Evolutionary conservation across 2,329 filamentous ascomycete species (phyloP).

Genomic region (Phyllosticta citriasiana): DNA sequence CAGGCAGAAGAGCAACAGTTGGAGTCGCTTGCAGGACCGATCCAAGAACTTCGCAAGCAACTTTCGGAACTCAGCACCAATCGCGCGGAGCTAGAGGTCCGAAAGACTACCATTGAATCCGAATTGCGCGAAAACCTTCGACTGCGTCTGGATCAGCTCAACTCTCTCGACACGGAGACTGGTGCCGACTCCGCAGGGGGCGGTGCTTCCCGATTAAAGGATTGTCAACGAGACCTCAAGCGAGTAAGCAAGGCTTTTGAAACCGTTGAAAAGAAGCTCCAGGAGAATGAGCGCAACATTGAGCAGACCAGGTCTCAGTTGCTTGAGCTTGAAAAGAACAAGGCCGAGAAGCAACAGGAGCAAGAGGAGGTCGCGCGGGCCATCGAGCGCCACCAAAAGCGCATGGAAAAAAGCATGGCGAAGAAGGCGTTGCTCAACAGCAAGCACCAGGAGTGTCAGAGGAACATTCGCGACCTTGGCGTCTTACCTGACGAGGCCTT

Average conservation of each 20-base stretch:
- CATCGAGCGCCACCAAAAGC: conserved; percentile 79
- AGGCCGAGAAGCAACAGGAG: conserved; percentile 55
- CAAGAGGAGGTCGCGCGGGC: conserved; percentile 65
- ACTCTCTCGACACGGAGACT: conserved; percentile 62
- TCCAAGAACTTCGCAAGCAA: conserved; percentile 66
- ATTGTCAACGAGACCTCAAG: conserved; percentile 71
- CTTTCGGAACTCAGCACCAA: conserved; percentile 64
- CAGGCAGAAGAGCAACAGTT: conserved; percentile 74
- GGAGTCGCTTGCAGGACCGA: conserved; percentile 56
- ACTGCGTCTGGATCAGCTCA: conserved; percentile 78
- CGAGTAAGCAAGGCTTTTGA: conserved; percentile 61
- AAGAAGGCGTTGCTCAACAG: conserved; percentile 72
- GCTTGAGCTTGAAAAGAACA: conserved; percentile 48
- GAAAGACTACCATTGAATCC: conserved; percentile 75
- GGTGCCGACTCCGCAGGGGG: conserved; percentile 45
- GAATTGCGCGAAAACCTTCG: conserved; percentile 83
- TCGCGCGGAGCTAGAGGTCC: conserved; percentile 66
- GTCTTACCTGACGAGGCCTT: conserved; percentile 91
- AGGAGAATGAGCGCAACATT: conserved; percentile 64
- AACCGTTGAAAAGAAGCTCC: conserved; percentile 57
- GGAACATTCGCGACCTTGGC: conserved; percentile 85
- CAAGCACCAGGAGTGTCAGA: conserved; percentile 69
- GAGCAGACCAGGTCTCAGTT: conserved; percentile 49
- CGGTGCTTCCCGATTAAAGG: conserved; percentile 55
- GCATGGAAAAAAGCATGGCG: conserved; percentile 84